phyloP scores from a whole-genome alignment of 2,329 filamentous ascomycete species.

The Cercospora zeae-maydis region DNA sequence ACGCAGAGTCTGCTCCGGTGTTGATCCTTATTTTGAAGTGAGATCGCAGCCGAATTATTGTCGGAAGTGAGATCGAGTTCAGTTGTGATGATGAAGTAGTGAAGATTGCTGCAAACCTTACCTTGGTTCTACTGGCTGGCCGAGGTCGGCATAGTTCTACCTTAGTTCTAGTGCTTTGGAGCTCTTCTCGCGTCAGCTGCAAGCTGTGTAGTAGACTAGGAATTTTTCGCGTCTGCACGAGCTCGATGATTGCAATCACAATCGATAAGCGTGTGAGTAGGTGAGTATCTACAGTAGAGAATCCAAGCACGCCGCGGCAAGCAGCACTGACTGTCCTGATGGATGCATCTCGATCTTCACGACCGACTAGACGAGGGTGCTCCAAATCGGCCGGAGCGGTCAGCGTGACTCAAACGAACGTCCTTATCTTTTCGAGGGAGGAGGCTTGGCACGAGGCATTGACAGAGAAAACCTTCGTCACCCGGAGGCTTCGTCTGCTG shows the following conservation, averaged over 20 bases:
- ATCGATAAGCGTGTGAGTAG: not conserved
- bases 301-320: not conserved
- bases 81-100: not conserved
- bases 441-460: not conserved
- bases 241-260: not conserved
- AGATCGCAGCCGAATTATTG: not conserved
- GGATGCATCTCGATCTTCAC: not conserved
- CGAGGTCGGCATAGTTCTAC: not conserved
- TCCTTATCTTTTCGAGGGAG: not conserved
- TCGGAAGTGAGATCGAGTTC: not conserved
- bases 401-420: not conserved
- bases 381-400: not conserved
- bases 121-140: not conserved
- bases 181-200: not conserved
- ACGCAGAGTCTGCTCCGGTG: not conserved
- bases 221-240: not conserved
- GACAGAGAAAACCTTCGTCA: constrained; percentile 3
- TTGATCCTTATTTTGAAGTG: not conserved
- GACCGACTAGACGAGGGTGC: not conserved
- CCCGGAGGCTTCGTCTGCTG: not conserved
- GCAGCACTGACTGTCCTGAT: not conserved
- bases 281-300: not conserved
- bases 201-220: too few species aligned
- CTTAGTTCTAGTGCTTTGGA: too few species aligned
- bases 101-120: constrained; percentile 4